Conservation (phyloP, 495 filamentous ascomycete genomes). For the Lophiostoma macrostomum region DNA sequence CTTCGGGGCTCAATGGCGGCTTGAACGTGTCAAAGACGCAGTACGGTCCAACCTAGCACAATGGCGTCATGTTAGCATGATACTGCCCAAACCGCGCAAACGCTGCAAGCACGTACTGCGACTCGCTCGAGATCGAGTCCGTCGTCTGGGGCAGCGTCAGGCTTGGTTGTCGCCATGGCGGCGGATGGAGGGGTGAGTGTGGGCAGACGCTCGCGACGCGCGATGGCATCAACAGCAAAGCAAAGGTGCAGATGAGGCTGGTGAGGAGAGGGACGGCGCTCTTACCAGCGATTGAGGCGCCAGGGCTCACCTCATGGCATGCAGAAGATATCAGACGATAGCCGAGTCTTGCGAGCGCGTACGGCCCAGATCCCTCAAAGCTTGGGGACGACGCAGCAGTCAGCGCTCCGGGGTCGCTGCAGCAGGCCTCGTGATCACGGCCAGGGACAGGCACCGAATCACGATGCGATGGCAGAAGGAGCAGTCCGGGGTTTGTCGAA, state of each 20-base stretch:
- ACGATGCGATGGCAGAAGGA: too few relatives aligned
- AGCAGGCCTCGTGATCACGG: slow-evolving; percentile 4
- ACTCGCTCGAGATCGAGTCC: slow-evolving; percentile 31
- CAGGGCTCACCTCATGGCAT: slow-evolving; percentile 8
- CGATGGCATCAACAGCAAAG: background rate
- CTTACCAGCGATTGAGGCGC: slow-evolving; percentile 9
- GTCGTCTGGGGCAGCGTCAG: slow-evolving; percentile 27
- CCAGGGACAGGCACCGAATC: background rate
- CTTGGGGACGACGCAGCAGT: too few relatives aligned
- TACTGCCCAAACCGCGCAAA: background rate
- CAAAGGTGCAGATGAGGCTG: background rate
- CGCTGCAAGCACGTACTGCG: slow-evolving; percentile 28
- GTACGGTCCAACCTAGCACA: slow-evolving; percentile 32
- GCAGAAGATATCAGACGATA: background rate
- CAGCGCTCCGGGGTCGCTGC: slow-evolving; percentile 12
- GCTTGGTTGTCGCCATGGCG: slow-evolving; percentile 9
- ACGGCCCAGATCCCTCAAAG: too few relatives aligned
- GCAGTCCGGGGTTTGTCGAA: too few relatives aligned
- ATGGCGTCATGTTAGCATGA: slow-evolving; percentile 23
- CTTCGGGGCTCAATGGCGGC: slow-evolving; percentile 12
- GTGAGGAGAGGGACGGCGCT: slow-evolving; percentile 1
- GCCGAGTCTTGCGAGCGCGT: background rate
- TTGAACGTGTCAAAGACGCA: slow-evolving; percentile 34
- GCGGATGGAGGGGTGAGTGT: background rate
- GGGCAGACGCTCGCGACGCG: slow-evolving; percentile 3